phyloP scores from a whole-genome alignment of 257 asterid genomes.

The Plantago ovata region DNA sequence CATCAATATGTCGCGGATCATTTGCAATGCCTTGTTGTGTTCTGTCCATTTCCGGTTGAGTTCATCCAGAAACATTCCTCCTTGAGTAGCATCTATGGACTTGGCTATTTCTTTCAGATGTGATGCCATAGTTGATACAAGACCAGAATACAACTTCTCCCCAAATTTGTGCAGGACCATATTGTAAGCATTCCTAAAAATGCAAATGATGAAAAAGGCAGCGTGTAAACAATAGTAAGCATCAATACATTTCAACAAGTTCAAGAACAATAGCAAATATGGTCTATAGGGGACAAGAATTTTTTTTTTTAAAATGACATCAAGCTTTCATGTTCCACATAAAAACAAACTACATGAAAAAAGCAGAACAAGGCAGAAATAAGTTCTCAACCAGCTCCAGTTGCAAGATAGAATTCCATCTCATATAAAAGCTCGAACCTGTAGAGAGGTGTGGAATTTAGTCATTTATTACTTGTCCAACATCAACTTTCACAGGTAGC shows the following conservation, averaged over 20 bases:
- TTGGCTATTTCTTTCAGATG: constrained; percentile 65
- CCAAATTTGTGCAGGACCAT: constrained; percentile 88
- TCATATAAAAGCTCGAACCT: too few relatives aligned
- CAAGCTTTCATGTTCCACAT: neutral
- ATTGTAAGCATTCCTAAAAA: constrained; percentile 76
- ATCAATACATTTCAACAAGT: neutral
- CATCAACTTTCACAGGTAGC: too few relatives aligned
- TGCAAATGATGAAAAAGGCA: neutral
- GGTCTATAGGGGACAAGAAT: too few relatives aligned
- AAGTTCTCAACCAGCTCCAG: neutral
- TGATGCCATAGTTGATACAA: constrained; percentile 60
- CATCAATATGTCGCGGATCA: constrained; percentile 85
- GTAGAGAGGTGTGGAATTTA: too few relatives aligned
- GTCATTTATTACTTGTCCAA: too few relatives aligned
- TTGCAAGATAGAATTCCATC: too few relatives aligned
- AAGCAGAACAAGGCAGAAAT: neutral
- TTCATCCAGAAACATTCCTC: constrained; percentile 71
- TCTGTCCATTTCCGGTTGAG: constrained; percentile 74
- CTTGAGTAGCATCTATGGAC: constrained; percentile 64
- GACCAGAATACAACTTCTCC: constrained; percentile 79
- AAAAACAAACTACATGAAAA: too few relatives aligned
- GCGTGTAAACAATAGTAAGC: neutral
- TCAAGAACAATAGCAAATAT: too few relatives aligned
- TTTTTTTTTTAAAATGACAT: neutral
- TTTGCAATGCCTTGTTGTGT: constrained; percentile 81